These are phyloP conservation scores for Eucalyptus cloeziana DNA, from an alignment of 345 rosid species.

Conservation along the genomic window DNA sequence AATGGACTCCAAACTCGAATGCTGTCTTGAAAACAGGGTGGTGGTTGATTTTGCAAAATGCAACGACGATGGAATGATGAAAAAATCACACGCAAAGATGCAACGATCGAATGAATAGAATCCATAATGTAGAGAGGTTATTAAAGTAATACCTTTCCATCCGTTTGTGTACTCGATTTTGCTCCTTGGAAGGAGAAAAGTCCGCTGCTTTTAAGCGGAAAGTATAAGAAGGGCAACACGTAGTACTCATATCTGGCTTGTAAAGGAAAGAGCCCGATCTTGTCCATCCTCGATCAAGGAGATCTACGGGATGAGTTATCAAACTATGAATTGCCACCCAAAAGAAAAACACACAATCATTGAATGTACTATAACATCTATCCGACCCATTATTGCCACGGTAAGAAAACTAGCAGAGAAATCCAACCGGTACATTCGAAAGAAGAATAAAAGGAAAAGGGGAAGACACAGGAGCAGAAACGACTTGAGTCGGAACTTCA, in stretches of 20 bases:
- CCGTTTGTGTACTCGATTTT: conserved; percentile 49
- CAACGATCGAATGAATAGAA: neutral
- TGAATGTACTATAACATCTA: neutral
- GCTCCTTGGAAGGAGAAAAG: conserved; percentile 72
- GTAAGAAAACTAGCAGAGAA: neutral
- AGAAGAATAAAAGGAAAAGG: neutral
- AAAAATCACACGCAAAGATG: neutral
- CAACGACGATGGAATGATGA: neutral
- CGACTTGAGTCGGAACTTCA: neutral
- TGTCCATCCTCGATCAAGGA: conserved; percentile 95
- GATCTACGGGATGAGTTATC: conserved; percentile 30
- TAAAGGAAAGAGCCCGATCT: conserved; percentile 75
- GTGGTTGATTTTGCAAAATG: neutral
- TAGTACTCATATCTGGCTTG: conserved; percentile 84
- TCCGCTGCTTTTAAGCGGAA: conserved; percentile 76
- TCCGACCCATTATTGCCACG: neutral
- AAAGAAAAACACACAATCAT: neutral
- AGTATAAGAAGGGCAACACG: conserved; percentile 91
- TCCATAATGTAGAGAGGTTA: neutral
- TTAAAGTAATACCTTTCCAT: conserved; percentile 47
- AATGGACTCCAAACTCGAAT: neutral
- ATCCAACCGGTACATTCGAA: neutral
- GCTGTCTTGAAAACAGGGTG: neutral
- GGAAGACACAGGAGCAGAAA: neutral
- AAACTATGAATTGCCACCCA: neutral